Evolutionary conservation across 2,329 filamentous ascomycete species (phyloP).

Genomic region (Aureobasidium musti): DNA sequence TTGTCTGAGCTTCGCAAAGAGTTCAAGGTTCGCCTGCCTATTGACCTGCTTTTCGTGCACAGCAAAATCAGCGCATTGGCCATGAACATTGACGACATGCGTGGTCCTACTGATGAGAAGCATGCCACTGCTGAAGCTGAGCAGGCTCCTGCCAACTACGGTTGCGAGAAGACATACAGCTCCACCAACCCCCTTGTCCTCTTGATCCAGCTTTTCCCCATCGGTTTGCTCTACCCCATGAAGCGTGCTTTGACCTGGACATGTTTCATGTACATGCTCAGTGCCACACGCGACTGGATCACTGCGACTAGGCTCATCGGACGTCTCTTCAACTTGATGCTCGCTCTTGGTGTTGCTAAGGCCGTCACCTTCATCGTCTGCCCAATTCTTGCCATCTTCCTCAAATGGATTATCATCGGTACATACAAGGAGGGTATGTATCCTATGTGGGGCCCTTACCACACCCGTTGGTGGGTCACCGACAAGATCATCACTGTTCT

Average conservation of each 20-base stretch:
- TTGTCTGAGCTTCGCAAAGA: conserved; percentile 55
- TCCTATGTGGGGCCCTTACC: conserved; percentile 62
- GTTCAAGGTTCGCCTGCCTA: conserved; percentile 54
- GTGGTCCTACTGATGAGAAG: conserved; percentile 29
- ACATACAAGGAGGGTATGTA: conserved; percentile 56
- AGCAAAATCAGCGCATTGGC: conserved; percentile 50
- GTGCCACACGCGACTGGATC: conserved; percentile 45
- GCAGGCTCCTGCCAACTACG: conserved; percentile 32
- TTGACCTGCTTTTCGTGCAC: conserved; percentile 55
- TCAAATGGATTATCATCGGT: conserved; percentile 60
- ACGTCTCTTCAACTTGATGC: conserved; percentile 53
- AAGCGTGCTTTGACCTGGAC: conserved; percentile 57
- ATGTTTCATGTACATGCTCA: conserved; percentile 53
- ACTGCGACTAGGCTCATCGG: conserved; percentile 48
- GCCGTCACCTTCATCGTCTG: conserved; percentile 45
- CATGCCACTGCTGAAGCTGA: conserved; percentile 27
- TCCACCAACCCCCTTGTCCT: conserved; percentile 55
- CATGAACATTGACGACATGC: conserved; percentile 42
- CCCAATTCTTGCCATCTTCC: conserved; percentile 53
- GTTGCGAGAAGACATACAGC: conserved; percentile 49
- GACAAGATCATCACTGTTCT: conserved; percentile 56
- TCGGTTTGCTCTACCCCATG: conserved; percentile 55
- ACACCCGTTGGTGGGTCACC: conserved; percentile 61
- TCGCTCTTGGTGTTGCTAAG: conserved; percentile 51
- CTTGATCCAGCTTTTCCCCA: conserved; percentile 54